A percentile compares a stretch with the other conserved stretches of the same genome.
Evolutionary conservation across 768 basidiomycete species (phyloP).

Genomic region (Termitomyces sp.): DNA sequence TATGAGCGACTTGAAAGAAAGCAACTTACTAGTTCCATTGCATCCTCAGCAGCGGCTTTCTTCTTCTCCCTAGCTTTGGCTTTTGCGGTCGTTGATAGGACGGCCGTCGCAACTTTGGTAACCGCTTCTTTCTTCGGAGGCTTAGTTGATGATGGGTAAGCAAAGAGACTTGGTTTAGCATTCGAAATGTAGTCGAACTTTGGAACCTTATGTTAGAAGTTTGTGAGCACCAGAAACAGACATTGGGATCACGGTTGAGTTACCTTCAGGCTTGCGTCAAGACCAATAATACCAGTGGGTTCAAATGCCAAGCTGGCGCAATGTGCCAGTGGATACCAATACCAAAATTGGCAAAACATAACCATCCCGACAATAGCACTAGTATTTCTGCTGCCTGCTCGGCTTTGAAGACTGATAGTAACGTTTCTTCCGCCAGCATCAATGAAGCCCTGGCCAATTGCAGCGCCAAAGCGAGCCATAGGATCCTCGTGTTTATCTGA

Average conservation of each 20-base stretch:
- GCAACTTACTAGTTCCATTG: constrained; percentile 73
- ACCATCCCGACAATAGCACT: constrained; percentile 97
- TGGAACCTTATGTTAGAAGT: constrained; percentile 59
- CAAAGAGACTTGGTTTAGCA: constrained; percentile 86
- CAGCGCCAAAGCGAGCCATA: constrained; percentile 97
- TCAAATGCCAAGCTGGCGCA: constrained; percentile 91
- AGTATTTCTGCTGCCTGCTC: constrained; percentile 90
- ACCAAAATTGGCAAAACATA: constrained; percentile 99
- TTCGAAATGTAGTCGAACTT: constrained; percentile 91
- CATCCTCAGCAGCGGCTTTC: constrained; percentile 81
- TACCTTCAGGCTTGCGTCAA: constrained; percentile 85
- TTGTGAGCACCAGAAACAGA: constrained; percentile 4
- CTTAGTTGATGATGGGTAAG: constrained; percentile 83
- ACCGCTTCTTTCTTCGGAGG: constrained; percentile 92
- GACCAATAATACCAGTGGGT: constrained; percentile 91
- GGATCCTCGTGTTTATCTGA: constrained; percentile 98
- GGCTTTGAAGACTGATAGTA: constrained; percentile 90
- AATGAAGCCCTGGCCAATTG: constrained; percentile 93
- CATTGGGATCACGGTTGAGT: background rate
- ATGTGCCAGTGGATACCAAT: constrained; percentile 98
- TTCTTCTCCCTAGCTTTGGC: constrained; percentile 94
- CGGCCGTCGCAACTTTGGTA: constrained; percentile 89
- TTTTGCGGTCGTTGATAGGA: constrained; percentile 95
- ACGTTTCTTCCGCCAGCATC: constrained; percentile 97
- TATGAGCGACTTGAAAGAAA: background rate